Evolutionary conservation across 2,329 filamentous ascomycete genomes (phyloP).

Genomic region (Microdochium paspali): DNA sequence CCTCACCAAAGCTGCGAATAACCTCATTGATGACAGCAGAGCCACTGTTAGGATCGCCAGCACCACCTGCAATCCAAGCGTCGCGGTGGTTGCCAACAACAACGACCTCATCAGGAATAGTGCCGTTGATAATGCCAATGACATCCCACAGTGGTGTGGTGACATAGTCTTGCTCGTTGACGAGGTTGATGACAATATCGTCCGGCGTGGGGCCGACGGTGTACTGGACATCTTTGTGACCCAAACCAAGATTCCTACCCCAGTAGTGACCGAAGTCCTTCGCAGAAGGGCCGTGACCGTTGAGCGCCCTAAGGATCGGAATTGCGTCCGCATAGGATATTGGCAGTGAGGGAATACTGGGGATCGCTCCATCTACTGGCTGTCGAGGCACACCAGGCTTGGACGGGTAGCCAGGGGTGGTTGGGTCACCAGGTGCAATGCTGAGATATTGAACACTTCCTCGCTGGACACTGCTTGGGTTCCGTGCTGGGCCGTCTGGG

Average conservation of each 20-base stretch:
- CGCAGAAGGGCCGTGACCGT: slow-evolving; percentile 75
- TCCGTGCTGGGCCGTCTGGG: slow-evolving; percentile 75
- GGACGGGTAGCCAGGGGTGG: slow-evolving; percentile 88
- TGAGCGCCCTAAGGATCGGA: slow-evolving; percentile 81
- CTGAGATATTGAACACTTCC: slow-evolving; percentile 80
- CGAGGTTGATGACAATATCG: slow-evolving; percentile 58
- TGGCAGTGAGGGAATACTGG: slow-evolving; percentile 82
- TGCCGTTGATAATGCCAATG: slow-evolving; percentile 86
- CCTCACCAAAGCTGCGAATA: slow-evolving; percentile 62
- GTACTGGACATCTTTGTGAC: slow-evolving; percentile 75
- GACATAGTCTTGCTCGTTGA: slow-evolving; percentile 73
- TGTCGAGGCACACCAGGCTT: slow-evolving; percentile 77
- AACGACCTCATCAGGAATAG: slow-evolving; percentile 74
- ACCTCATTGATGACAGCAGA: slow-evolving; percentile 74
- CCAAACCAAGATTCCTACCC: slow-evolving; percentile 60
- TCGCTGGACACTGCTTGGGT: slow-evolving; percentile 83
- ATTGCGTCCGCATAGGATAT: slow-evolving; percentile 83
- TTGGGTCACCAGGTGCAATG: slow-evolving; percentile 64
- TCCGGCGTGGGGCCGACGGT: slow-evolving; percentile 77
- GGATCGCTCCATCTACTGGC: slow-evolving; percentile 60
- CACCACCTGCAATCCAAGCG: slow-evolving; percentile 78
- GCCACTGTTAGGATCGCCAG: slow-evolving; percentile 73
- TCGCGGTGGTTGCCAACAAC: slow-evolving; percentile 89
- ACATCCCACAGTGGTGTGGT: slow-evolving; percentile 84
- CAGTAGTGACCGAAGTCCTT: slow-evolving; percentile 65